A percentile compares a stretch with the other conserved stretches of the same genome.
Evolutionary conservation across 352 stramenopile species (phyloP).

Genomic region (Pythium folliculosum): DNA sequence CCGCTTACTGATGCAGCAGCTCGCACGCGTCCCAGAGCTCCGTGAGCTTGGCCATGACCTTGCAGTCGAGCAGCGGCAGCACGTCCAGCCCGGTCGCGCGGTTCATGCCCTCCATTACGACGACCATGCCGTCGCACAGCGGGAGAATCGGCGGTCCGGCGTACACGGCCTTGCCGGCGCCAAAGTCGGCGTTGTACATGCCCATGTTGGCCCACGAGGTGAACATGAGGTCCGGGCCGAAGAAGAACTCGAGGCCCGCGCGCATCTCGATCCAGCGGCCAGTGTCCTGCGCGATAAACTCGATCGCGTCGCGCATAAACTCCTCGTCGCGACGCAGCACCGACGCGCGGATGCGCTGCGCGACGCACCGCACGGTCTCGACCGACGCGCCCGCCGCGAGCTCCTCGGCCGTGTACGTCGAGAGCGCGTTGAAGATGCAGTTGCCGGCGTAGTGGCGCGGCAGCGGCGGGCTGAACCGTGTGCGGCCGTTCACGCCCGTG

Average conservation of each 20-base stretch:
- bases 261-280: constrained; percentile 37
- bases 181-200: constrained; percentile 66
- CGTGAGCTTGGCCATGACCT: constrained; percentile 40
- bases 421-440: constrained; percentile 57
- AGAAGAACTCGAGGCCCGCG: constrained; percentile 47
- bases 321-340: constrained; percentile 40
- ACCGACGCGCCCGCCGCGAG: constrained; percentile 24
- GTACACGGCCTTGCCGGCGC: constrained; percentile 38
- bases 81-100: constrained; percentile 41
- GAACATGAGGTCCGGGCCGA: constrained; percentile 59
- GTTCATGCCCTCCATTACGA: constrained; percentile 51
- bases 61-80: constrained; percentile 42
- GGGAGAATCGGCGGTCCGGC: constrained; percentile 35
- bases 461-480: constrained; percentile 43
- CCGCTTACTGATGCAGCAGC: constrained; percentile 6
- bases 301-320: constrained; percentile 52
- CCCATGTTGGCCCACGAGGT: constrained; percentile 58
- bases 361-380: constrained; percentile 27
- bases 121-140: constrained; percentile 44
- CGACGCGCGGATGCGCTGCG: constrained; percentile 43
- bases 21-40: constrained; percentile 30
- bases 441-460: constrained; percentile 51
- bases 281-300: constrained; percentile 42
- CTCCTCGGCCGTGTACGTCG: constrained; percentile 34
- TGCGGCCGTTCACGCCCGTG: constrained; percentile 52